Percentiles rank a stretch among this genome's conserved stretches.
Conservation (phyloP, 768 basidiomycete genomes). For the Pisolithus sp. region DNA sequence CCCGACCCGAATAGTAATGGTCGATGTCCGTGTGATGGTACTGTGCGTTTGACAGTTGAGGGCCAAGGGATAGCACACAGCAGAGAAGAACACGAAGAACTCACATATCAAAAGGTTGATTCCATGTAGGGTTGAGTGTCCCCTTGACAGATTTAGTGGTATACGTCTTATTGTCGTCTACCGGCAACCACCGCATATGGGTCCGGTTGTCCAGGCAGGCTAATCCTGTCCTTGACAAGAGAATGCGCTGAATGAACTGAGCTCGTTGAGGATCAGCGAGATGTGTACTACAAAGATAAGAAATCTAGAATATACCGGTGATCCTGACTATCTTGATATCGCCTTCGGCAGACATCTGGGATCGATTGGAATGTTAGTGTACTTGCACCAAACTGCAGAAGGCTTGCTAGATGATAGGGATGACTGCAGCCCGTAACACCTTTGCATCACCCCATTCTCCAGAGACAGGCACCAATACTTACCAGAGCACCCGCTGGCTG, state of each 20-base stretch:
- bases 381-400: background rate
- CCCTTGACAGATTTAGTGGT: slow-evolving; percentile 69
- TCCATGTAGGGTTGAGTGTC: slow-evolving; percentile 71
- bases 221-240: slow-evolving; percentile 54
- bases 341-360: slow-evolving; percentile 15
- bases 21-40: slow-evolving; percentile 65
- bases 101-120: slow-evolving; percentile 80
- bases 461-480: too few species aligned
- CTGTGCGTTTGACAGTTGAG: slow-evolving; percentile 29
- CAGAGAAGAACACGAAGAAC: slow-evolving; percentile 21
- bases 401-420: too few species aligned
- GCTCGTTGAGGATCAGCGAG: background rate
- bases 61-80: background rate
- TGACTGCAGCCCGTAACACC: too few species aligned
- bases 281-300: background rate
- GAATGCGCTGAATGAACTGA: slow-evolving; percentile 72
- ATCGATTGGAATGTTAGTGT: background rate
- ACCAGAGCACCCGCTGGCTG: too few species aligned
- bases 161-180: slow-evolving; percentile 77
- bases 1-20: slow-evolving; percentile 80
- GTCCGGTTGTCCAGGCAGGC: slow-evolving; percentile 36
- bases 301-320: slow-evolving; percentile 10
- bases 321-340: slow-evolving; percentile 14
- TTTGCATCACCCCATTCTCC: too few species aligned
- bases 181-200: slow-evolving; percentile 84